A percentile compares a stretch with the other conserved stretches of the same genome.
Conservation (phyloP, 2,329 filamentous ascomycete species). For the Rhexocercosporidium sp. region DNA sequence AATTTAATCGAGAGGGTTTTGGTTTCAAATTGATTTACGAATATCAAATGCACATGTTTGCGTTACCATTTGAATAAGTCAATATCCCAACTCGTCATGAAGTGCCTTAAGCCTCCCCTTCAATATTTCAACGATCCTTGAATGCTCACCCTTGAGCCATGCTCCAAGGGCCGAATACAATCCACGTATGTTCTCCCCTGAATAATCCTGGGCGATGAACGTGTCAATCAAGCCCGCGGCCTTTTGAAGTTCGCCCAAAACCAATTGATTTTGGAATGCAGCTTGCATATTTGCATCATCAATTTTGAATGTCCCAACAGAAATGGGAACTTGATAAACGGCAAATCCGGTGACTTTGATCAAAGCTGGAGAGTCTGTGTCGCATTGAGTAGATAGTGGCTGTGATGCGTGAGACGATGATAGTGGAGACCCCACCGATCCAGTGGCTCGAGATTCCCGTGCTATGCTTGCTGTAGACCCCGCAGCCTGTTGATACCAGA, state of each 20-base stretch:
- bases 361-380: constrained; percentile 18
- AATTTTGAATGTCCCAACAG: constrained; percentile 33
- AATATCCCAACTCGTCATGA: no score
- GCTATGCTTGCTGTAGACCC: constrained; percentile 31
- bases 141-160: constrained; percentile 30
- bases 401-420: constrained; percentile 17
- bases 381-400: neutral
- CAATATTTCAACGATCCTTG: constrained; percentile 22
- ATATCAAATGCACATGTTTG: no score
- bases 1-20: no score
- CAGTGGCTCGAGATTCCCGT: constrained; percentile 19
- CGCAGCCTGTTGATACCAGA: constrained; percentile 40
- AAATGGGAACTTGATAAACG: constrained; percentile 32
- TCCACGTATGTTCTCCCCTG: constrained; percentile 12
- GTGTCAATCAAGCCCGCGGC: constrained; percentile 27
- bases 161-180: constrained; percentile 24
- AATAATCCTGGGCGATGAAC: constrained; percentile 24
- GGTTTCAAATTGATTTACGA: no score
- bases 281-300: constrained; percentile 35
- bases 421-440: constrained; percentile 11
- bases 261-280: constrained; percentile 33
- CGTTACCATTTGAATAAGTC: no score
- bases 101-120: constrained; percentile 16
- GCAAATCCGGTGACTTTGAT: constrained; percentile 35
- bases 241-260: constrained; percentile 36